These are phyloP conservation scores for Eimeria tenella DNA, from an alignment of 169 alveolate genomes.

Conservation along the genomic window DNA sequence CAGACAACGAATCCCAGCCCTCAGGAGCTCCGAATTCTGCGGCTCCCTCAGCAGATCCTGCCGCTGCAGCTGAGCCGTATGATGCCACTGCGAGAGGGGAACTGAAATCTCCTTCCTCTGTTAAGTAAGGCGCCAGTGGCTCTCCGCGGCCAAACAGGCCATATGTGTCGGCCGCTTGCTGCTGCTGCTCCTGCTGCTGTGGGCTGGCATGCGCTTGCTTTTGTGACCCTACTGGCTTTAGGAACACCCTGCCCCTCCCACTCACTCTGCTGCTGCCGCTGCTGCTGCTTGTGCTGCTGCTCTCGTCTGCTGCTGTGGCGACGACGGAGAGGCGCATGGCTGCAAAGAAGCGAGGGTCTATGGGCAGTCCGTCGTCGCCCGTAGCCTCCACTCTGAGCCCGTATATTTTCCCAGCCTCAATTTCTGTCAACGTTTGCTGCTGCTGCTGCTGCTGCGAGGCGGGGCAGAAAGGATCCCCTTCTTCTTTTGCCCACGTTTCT, in stretches of 20 bases:
- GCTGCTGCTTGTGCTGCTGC: slow-evolving; percentile 55
- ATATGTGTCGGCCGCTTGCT: not conserved
- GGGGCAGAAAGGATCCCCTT: not conserved
- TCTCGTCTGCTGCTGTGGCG: not conserved
- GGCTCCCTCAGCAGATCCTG: not conserved
- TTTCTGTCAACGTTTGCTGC: not conserved
- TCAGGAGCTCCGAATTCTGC: slow-evolving; percentile 26
- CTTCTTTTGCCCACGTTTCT: not conserved
- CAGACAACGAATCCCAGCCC: slow-evolving; percentile 6
- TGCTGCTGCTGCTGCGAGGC: not conserved
- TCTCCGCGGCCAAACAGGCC: not conserved
- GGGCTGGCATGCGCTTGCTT: not conserved
- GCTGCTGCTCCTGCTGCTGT: slow-evolving; percentile 39
- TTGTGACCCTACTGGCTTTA: not conserved
- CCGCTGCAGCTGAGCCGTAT: not conserved
- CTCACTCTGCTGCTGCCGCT: slow-evolving; percentile 7
- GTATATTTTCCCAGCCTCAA: slow-evolving; percentile 10
- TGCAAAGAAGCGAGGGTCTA: not conserved
- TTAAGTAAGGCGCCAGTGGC: not conserved
- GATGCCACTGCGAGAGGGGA: slow-evolving; percentile 11
- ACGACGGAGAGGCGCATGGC: slow-evolving; percentile 32
- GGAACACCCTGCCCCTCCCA: slow-evolving; percentile 23
- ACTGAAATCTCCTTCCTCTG: not conserved
- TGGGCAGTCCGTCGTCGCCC: slow-evolving; percentile 2
- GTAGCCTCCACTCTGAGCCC: not conserved